Evolutionary conservation across 495 filamentous ascomycete species (phyloP), one percentile per base, ranked within the genome.

Genomic region (Terfezia boudieri): DNA sequence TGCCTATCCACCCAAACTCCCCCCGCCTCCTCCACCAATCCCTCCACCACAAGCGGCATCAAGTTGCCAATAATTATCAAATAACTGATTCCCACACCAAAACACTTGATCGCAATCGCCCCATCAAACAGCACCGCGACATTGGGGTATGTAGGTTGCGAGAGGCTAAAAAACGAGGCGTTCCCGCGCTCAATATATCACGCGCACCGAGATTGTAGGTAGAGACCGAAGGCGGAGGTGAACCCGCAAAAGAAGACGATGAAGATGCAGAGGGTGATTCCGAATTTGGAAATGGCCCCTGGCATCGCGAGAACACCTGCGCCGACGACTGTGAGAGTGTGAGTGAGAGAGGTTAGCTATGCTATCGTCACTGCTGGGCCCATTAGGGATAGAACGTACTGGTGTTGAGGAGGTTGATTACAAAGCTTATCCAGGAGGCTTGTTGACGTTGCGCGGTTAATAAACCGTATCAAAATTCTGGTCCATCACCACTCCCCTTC

Each of bases 1-100:
- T 85, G 82, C 37, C 92, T 76, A 65, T 98, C 87, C 41, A 84
- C 72, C 51, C 95, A 70, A 0, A 73, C 76, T 7, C 41, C 41
- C 2, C 12, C 12, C 6, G 72, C 74, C 46, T 72, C 70, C 50
- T 81, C 77, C 50, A 69, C 72, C 65, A 88, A 82, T 1, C 86
- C 87, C 63, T 76, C 70, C 0, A 90, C 78, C 9, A 98, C 90
- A 4, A 84, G 90, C 2, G 92, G 90, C 90, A 98, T 98, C 59
- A 98, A 71, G 64, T 98, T 90, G 16, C 90, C 90, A 60, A 98
- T 96, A 60, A 98, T 94, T 58, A 96, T 98, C 60, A 98, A 76
- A 67, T 98, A 98, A 64, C 86, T 93, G 41, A 96, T 83, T 9
- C 82, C 92, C 16, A 98, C 90, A n/a, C 77, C 90, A 68, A 96